Base-by-base conservation (phyloP, 768 basidiomycete genomes). In the Calocera viscosa region DNA sequence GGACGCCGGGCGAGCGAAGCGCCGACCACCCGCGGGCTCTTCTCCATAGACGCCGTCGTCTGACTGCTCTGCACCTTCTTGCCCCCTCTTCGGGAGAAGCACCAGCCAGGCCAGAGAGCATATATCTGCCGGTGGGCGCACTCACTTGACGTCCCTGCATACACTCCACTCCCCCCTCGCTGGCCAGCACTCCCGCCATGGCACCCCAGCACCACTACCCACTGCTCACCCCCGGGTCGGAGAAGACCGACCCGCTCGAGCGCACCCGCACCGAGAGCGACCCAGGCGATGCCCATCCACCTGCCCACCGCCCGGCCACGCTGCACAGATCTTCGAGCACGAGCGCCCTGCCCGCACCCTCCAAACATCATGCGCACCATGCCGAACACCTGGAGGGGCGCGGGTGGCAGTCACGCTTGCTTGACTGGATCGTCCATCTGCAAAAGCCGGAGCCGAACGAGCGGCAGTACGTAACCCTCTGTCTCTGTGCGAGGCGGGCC, bases 401-500 rank as follows among this genome's bases (percentile, higher is more conserved):
- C 11, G 53, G 53, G 5, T 60, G 24, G 26, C 26, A 60, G 30
- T 16, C 53, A 10, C 24, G 53, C 14, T 30, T 60, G 2, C 22
- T 60, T 12, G 53, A 60, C 30, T 60, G 53, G 53, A 60, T 60
- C 53, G 30, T 60, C 26, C 53, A 60, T 60, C 30, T 60, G 53
- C 26, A 32, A 19, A 60, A 60, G 30, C 53, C 53, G 26, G 53
- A 60, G 30, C 30, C 14, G 53, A 32, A 60, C 30, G 53, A 60
- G 53, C 24, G 30, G 30, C 14, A 32, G 53, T 60, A 19, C 2
- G 53, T 32, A 11, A 47, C 19, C 39, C 43, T 24, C 16, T 19
- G 19, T 47, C 19, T 3, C 43, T 19, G 8, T 19, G 43, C 43
- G 19, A 7, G 8, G 7, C 43, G 19, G 8, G 7, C 8, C 43